Evolutionary conservation across 2,329 filamentous ascomycete genomes (phyloP).

Genomic region (Microascus cirrosus): DNA sequence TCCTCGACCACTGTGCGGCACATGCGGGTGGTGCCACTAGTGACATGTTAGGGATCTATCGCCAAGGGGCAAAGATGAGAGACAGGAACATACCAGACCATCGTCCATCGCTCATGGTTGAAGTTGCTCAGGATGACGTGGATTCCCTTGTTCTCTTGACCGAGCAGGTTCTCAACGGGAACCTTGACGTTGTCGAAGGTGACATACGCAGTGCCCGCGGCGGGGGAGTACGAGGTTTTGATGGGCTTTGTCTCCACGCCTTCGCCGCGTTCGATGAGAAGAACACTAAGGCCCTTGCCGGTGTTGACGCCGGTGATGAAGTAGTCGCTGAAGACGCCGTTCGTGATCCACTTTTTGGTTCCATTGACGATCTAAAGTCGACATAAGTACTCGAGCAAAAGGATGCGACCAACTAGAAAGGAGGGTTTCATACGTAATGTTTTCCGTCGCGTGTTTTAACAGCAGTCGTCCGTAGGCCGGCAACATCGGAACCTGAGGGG

Average conservation of each 20-base stretch:
- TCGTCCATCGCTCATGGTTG: constrained; percentile 76
- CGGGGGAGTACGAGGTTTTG: constrained; percentile 71
- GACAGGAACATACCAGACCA: constrained; percentile 43
- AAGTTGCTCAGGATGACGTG: constrained; percentile 78
- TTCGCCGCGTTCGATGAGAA: constrained; percentile 63
- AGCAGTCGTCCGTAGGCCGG: constrained; percentile 67
- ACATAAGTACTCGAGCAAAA: neutral
- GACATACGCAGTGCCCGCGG: constrained; percentile 69
- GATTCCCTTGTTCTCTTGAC: constrained; percentile 78
- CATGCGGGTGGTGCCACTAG: constrained; percentile 48
- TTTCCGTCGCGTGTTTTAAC: constrained; percentile 65
- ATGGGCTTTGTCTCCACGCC: constrained; percentile 67
- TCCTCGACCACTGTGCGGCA: constrained; percentile 66
- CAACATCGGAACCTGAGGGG: constrained; percentile 47
- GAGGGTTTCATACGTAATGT: constrained; percentile 41
- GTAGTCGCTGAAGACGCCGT: constrained; percentile 71
- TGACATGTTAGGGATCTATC: neutral
- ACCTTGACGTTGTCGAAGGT: constrained; percentile 84
- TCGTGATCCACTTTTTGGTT: constrained; percentile 80
- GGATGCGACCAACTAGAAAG: constrained; percentile 2
- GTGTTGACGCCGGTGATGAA: constrained; percentile 75
- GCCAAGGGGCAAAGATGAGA: neutral
- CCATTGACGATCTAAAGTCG: constrained; percentile 46
- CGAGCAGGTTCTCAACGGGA: constrained; percentile 65
- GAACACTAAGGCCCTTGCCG: constrained; percentile 65